phyloP scores from a whole-genome alignment of 2,329 filamentous ascomycete genomes.

The Fusarium humuli region DNA sequence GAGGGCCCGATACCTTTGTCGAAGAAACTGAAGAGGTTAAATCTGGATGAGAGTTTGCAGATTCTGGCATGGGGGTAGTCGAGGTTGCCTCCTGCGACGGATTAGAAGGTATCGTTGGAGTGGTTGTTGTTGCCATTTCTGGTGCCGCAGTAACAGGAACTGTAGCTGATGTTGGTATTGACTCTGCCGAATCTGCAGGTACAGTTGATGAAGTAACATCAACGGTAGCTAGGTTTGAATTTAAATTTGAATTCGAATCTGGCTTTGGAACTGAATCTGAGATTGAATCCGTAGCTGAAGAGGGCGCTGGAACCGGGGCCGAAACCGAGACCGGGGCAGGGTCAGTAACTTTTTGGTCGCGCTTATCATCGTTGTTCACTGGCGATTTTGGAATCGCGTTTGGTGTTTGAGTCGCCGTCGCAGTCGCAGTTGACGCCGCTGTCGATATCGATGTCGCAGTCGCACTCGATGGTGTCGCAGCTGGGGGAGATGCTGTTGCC shows the following conservation, averaged over 20 bases:
- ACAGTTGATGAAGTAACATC: not conserved
- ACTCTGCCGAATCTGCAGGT: constrained; percentile 15
- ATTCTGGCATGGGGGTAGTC: constrained; percentile 8
- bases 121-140: constrained; percentile 11
- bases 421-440: constrained; percentile 21
- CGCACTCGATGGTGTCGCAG: constrained; percentile 23
- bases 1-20: constrained; percentile 7
- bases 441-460: constrained; percentile 23
- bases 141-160: constrained; percentile 5
- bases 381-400: constrained; percentile 28
- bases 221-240: constrained; percentile 5
- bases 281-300: constrained; percentile 10
- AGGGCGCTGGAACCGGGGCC: not conserved
- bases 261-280: constrained; percentile 12
- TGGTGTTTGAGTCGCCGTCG: constrained; percentile 14
- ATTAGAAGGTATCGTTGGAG: constrained; percentile 12
- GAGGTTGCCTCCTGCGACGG: constrained; percentile 14
- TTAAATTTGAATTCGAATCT: constrained; percentile 3
- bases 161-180: constrained; percentile 28
- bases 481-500: constrained; percentile 12
- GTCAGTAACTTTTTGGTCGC: constrained; percentile 27
- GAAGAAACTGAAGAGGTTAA: constrained; percentile 12
- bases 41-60: constrained; percentile 17
- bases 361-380: constrained; percentile 28
- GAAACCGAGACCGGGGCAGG: constrained; percentile 4